These are phyloP conservation scores for Talaromyces trachyspermus DNA, from an alignment of 495 filamentous ascomycete genomes.

Conservation along the genomic window DNA sequence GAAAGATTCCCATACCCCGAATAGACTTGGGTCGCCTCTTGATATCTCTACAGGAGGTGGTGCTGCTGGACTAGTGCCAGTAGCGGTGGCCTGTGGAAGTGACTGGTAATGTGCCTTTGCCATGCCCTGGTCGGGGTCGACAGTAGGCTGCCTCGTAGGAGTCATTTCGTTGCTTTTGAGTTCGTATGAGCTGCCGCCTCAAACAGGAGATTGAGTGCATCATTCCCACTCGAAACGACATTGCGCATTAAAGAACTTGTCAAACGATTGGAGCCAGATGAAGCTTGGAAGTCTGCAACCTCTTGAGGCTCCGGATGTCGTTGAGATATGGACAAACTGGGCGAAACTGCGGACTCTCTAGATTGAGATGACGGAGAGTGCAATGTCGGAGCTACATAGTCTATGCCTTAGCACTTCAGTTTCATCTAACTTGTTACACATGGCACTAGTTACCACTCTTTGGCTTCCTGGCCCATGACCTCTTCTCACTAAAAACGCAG, in stretches of 20 bases:
- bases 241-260: slow-evolving; percentile 43
- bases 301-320: neutral
- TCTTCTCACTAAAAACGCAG: slow-evolving; percentile 86
- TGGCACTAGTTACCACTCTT: slow-evolving; percentile 26
- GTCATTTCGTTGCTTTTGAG: slow-evolving; percentile 9
- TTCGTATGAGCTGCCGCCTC: slow-evolving; percentile 38
- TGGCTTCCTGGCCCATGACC: slow-evolving; percentile 36
- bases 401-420: neutral
- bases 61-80: slow-evolving; percentile 8
- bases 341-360: neutral
- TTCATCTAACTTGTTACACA: neutral
- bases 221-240: slow-evolving; percentile 43
- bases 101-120: neutral
- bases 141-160: neutral
- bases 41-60: slow-evolving; percentile 26
- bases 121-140: neutral
- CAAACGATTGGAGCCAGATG: slow-evolving; percentile 11
- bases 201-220: slow-evolving; percentile 47
- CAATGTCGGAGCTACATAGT: neutral
- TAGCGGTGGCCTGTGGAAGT: slow-evolving; percentile 2
- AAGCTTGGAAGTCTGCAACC: neutral
- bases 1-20: slow-evolving; percentile 42
- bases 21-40: slow-evolving; percentile 22
- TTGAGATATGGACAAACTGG: neutral
- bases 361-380: neutral